Evolutionary conservation across 2,329 filamentous ascomycete species (phyloP).

Genomic region (Furcasterigmium furcatum): DNA sequence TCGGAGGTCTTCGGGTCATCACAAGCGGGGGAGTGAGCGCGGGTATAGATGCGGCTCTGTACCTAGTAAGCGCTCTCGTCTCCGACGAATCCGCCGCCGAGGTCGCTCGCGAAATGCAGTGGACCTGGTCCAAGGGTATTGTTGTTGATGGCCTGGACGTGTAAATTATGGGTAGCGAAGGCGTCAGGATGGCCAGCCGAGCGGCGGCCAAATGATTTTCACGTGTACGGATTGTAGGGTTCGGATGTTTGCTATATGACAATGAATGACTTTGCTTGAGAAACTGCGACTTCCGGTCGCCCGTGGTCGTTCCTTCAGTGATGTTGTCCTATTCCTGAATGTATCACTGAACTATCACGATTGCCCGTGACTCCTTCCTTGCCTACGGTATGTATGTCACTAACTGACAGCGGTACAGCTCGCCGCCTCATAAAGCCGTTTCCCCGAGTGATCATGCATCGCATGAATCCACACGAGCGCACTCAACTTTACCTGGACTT

Average conservation of each 20-base stretch:
- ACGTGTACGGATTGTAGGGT: not conserved
- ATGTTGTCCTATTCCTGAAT: too few species aligned
- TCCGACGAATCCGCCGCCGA: conserved; percentile 73
- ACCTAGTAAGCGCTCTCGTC: conserved; percentile 80
- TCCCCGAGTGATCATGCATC: not conserved
- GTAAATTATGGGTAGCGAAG: conserved; percentile 35
- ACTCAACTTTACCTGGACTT: not conserved
- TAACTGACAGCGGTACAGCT: too few species aligned
- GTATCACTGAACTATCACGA: too few species aligned
- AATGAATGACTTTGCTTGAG: not conserved
- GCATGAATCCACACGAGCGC: not conserved
- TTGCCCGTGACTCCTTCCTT: too few species aligned
- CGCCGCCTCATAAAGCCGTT: not conserved
- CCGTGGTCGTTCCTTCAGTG: too few species aligned
- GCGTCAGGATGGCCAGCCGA: conserved; percentile 1
- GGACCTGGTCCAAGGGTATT: conserved; percentile 81
- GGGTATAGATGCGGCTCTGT: conserved; percentile 80
- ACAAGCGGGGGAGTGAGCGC: conserved; percentile 76
- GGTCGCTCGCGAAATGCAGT: conserved; percentile 72
- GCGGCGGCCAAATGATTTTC: not conserved
- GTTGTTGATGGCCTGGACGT: conserved; percentile 84
- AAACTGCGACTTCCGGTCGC: too few species aligned
- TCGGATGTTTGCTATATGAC: conserved; percentile 1
- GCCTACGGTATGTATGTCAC: too few species aligned
- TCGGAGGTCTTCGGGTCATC: conserved; percentile 69